A percentile compares a stretch with the other conserved stretches of the same genome.
Evolutionary conservation across 2,329 filamentous ascomycete species (phyloP).

Genomic region (Raffaelea arxii): DNA sequence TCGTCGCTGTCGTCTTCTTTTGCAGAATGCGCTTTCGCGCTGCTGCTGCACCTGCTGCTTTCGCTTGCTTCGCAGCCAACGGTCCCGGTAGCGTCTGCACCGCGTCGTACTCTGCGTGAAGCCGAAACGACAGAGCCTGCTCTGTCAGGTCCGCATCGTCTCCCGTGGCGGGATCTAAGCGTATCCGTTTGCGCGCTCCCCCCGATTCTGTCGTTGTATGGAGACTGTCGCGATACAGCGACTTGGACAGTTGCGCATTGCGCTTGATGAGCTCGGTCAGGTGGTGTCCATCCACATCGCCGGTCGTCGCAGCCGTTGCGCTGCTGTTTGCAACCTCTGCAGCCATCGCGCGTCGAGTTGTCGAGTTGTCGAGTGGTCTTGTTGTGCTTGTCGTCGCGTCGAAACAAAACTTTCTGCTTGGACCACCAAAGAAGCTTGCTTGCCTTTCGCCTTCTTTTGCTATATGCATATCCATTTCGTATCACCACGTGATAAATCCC

Average conservation of each 20-base stretch:
- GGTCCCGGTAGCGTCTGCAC: constrained; percentile 68
- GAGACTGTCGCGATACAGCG: constrained; percentile 24
- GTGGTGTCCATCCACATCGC: no score
- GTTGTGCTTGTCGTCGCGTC: neutral
- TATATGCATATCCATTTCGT: neutral
- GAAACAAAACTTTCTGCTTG: no score
- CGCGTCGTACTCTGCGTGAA: constrained; percentile 66
- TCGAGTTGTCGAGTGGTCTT: no score
- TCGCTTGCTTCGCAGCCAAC: constrained; percentile 70
- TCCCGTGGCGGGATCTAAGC: constrained; percentile 24
- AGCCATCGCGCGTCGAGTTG: no score
- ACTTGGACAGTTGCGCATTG: constrained; percentile 30
- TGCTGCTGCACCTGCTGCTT: constrained; percentile 44
- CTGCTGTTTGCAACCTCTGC: constrained; percentile 18
- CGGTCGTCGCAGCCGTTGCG: constrained; percentile 9
- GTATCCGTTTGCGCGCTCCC: constrained; percentile 20
- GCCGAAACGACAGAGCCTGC: constrained; percentile 43
- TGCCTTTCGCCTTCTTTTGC: no score
- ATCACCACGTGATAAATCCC: neutral
- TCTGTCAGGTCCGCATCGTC: constrained; percentile 28
- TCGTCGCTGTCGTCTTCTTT: constrained; percentile 36
- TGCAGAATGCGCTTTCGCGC: constrained; percentile 30
- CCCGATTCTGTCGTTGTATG: neutral
- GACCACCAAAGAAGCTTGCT: no score
- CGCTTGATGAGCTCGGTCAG: constrained; percentile 28